phyloP scores from a whole-genome alignment of 1,139 yeast species.

The Barnettozyma hawaiiensis region DNA sequence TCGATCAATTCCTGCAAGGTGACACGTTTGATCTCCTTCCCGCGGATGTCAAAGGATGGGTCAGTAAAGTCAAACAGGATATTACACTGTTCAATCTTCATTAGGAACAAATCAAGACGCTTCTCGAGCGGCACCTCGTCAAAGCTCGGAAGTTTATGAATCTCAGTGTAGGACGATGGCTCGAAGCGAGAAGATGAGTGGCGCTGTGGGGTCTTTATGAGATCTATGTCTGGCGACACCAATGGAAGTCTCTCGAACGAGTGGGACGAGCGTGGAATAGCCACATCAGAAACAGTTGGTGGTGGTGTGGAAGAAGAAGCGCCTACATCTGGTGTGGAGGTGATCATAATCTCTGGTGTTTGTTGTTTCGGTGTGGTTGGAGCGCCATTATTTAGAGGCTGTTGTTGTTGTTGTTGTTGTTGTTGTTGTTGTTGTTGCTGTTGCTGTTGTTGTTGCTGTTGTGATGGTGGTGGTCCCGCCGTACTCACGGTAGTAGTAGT shows the following conservation, averaged over 20 bases:
- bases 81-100: slow-evolving; percentile 91
- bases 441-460: slow-evolving; percentile 5
- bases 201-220: slow-evolving; percentile 75
- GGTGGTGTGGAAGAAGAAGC: too few species aligned
- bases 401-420: slow-evolving; percentile 11
- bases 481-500: background rate
- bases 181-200: slow-evolving; percentile 94
- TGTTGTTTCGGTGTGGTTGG: slow-evolving; percentile 11
- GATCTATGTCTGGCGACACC: slow-evolving; percentile 46
- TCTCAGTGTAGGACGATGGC: slow-evolving; percentile 67
- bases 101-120: slow-evolving; percentile 74
- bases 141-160: slow-evolving; percentile 78
- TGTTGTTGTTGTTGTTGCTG: slow-evolving; percentile 5
- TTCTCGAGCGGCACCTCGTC: slow-evolving; percentile 88
- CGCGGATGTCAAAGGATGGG: slow-evolving; percentile 86
- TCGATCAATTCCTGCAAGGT: slow-evolving; percentile 87
- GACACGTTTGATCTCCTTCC: slow-evolving; percentile 84
- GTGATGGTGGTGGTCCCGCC: slow-evolving; percentile 3
- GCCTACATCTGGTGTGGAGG: slow-evolving; percentile 14
- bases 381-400: slow-evolving; percentile 10
- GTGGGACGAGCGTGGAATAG: slow-evolving; percentile 39
- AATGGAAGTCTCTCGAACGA: slow-evolving; percentile 41
- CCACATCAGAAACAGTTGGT: slow-evolving; percentile 20
- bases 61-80: slow-evolving; percentile 91
- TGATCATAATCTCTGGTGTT: slow-evolving; percentile 8